Base-by-base conservation (phyloP, 2,329 filamentous ascomycete genomes). In the Colletotrichum sp. region DNA sequence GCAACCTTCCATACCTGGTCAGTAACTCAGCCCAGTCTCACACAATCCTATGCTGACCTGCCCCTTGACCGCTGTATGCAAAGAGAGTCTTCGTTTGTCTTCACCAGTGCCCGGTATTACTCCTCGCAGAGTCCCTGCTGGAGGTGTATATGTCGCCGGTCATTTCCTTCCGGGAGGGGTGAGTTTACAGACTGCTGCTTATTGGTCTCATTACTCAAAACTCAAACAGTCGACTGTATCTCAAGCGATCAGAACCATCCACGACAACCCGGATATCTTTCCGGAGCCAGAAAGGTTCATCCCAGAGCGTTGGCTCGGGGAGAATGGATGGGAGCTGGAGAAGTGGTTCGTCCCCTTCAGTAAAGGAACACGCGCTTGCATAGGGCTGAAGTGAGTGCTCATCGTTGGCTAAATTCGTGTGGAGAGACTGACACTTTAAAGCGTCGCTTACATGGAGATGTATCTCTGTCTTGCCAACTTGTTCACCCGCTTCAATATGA, bases 261-360 rank as follows among this genome's bases (percentile, higher is more conserved):
- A 70, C 6, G 34, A 60, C 8, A 63, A 70, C 15, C 68, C 68
- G 13, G 55, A 63, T 5, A 13, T 70, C 5, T 70, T 63, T 8
- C 55, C 32, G n/a, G 68, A 70, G 12, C 68, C 68, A 6, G 34
- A 70, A 15, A 70, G 39, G 2, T 70, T 70, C 7, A 30, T 48
- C 2, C 68, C 68, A 6, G 68, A 70, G 25, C 55, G 68, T 6
- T 70, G 52, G 55, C 55, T 70, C 6, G 55, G 55, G 8, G 36
- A 27, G 30, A 19, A 36, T 19, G 65, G 48, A 2, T 68, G 65
- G 65, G 65, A 68, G 7, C 13, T 57, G 0, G 65, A 68, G 65
- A 68, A 68, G 28, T 68, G 65, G 65, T 68, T 68, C 28, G 65
- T 68, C 6, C 65, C 65, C 15, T 68, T 68, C 28, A 68, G 65